Conservation (phyloP, 441 rosid species). For the Mallotus japonicus region DNA sequence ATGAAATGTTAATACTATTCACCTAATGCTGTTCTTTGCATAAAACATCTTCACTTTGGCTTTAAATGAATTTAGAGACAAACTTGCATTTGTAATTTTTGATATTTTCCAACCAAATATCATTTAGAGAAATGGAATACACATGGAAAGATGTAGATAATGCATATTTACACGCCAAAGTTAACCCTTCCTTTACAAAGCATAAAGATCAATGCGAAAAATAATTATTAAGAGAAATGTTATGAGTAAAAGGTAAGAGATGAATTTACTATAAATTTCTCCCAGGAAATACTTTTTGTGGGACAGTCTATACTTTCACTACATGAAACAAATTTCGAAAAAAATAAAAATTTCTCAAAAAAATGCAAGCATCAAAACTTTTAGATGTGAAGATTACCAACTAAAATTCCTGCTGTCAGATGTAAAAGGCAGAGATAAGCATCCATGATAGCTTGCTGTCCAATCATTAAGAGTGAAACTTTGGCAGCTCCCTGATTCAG, state of each 20-base stretch:
- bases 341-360: neutral
- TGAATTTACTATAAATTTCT: neutral
- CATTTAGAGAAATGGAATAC: neutral
- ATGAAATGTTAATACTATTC: neutral
- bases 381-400: conserved; percentile 51
- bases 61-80: neutral
- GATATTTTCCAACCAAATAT: neutral
- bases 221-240: neutral
- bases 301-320: neutral
- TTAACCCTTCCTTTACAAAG: neutral
- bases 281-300: neutral
- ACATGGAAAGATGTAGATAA: neutral
- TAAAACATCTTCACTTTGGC: neutral
- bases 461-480: conserved; percentile 90
- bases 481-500: conserved; percentile 86
- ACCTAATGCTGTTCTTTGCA: neutral
- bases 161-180: neutral
- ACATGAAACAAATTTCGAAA: conserved; percentile 1
- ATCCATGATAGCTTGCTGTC: conserved; percentile 98
- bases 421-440: conserved; percentile 96
- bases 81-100: neutral
- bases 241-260: neutral
- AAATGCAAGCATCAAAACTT: neutral
- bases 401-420: conserved; percentile 94
- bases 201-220: neutral